Conservation (phyloP, 768 basidiomycete genomes). For the Rhodotorula taiwanensis region DNA sequence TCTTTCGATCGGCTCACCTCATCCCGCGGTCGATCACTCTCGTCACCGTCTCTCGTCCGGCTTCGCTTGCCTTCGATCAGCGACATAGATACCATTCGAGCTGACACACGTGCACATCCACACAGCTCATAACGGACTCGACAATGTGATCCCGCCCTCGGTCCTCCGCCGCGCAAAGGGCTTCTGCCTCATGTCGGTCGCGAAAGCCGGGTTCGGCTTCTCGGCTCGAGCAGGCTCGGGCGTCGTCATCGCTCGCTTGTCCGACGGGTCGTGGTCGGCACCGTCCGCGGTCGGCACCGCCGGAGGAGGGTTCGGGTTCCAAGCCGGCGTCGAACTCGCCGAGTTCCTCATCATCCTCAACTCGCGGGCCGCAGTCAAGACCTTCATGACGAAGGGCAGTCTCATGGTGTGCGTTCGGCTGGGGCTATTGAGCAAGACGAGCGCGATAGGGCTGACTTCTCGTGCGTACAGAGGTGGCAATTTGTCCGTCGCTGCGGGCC, state of each 20-base stretch:
- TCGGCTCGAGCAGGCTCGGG: slow-evolving; percentile 38
- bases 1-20: background rate
- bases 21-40: background rate
- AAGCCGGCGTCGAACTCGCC: slow-evolving; percentile 47
- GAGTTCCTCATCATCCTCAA: slow-evolving; percentile 64
- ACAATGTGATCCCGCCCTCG: slow-evolving; percentile 37
- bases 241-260: slow-evolving; percentile 35
- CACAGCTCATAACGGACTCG: slow-evolving; percentile 31
- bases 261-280: slow-evolving; percentile 70
- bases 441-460: background rate
- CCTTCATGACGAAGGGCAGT: slow-evolving; percentile 92
- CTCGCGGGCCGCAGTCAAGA: slow-evolving; percentile 60
- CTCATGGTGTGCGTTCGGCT: slow-evolving; percentile 51
- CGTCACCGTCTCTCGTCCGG: background rate
- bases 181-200: slow-evolving; percentile 37
- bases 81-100: too few relatives aligned
- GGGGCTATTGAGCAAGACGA: too few relatives aligned
- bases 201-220: slow-evolving; percentile 41
- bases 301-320: slow-evolving; percentile 76
- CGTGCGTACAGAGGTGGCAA: slow-evolving; percentile 32
- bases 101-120: background rate
- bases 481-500: slow-evolving; percentile 60
- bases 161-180: slow-evolving; percentile 39
- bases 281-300: slow-evolving; percentile 92
- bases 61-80: background rate